Conservation (phyloP, 148 eudicot genomes). For the Mesembryanthemum crystallinum region DNA sequence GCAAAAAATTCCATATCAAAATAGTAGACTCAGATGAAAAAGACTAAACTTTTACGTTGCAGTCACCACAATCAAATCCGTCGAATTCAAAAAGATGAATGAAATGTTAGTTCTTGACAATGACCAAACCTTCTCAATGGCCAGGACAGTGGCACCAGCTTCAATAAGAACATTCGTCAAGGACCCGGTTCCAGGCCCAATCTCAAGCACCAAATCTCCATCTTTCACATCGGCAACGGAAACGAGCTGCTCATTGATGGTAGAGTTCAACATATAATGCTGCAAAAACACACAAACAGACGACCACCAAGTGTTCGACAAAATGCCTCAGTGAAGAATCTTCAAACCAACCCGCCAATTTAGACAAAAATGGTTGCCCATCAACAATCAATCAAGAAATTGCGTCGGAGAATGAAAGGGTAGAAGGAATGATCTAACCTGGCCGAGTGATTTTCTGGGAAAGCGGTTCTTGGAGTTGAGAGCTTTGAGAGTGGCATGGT, state of each 20-base stretch:
- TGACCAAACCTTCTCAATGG: slow-evolving; percentile 62
- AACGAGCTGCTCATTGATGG: slow-evolving; percentile 70
- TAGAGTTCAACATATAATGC: slow-evolving; percentile 88
- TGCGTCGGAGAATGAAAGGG: neutral
- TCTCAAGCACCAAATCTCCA: slow-evolving; percentile 89
- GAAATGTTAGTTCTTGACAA: neutral
- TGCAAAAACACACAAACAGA: slow-evolving; percentile 34
- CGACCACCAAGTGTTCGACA: slow-evolving; percentile 35
- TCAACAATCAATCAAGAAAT: neutral
- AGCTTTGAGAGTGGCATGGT: slow-evolving; percentile 78
- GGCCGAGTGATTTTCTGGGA: slow-evolving; percentile 94
- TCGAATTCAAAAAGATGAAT: neutral
- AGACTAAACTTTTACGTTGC: neutral
- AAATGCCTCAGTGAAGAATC: slow-evolving; percentile 33
- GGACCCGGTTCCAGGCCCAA: slow-evolving; percentile 96
- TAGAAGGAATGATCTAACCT: slow-evolving; percentile 36
- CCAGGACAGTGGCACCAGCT: slow-evolving; percentile 71
- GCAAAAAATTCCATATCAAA: neutral
- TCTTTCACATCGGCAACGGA: slow-evolving; percentile 64
- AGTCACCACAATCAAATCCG: neutral
- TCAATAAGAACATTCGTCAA: slow-evolving; percentile 68
- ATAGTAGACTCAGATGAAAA: neutral
- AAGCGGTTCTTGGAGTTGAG: slow-evolving; percentile 82
- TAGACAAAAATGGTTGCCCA: neutral
- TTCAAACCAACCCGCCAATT: neutral